Evolutionary conservation across 176 grass and related monocot species (phyloP).

Genomic region (Phragmites australis): DNA sequence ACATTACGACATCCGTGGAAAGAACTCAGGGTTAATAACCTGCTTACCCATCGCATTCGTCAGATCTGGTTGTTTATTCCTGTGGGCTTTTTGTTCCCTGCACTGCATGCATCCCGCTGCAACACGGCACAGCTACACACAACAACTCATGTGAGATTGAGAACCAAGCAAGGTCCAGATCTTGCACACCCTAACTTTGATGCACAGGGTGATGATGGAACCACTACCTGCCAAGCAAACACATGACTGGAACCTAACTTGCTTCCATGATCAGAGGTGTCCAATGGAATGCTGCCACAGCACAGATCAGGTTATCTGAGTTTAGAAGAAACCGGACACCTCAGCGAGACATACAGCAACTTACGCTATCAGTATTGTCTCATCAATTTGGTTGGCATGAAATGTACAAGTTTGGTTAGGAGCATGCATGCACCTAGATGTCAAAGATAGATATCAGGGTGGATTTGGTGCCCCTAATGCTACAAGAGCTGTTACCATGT

Average conservation of each 20-base stretch:
- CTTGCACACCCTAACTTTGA: too few relatives aligned
- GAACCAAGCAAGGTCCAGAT: background rate
- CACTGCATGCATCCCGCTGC: conserved; percentile 30
- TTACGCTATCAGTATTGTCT: conserved; percentile 20
- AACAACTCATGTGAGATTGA: conserved; percentile 20
- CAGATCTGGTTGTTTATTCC: conserved; percentile 21
- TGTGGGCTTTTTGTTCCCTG: conserved; percentile 47
- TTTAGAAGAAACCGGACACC: conserved; percentile 32
- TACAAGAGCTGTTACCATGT: conserved; percentile 24
- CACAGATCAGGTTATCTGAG: conserved; percentile 31
- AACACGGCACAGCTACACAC: conserved; percentile 34
- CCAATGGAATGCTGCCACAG: conserved; percentile 10
- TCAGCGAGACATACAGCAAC: background rate
- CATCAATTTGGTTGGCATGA: conserved; percentile 27
- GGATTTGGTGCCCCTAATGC: conserved; percentile 22
- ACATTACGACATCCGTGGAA: background rate
- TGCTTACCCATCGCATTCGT: conserved; percentile 33
- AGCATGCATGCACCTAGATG: conserved; percentile 3
- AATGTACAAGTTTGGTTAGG: background rate
- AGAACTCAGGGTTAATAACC: background rate
- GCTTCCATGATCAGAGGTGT: background rate
- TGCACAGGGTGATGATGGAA: background rate
- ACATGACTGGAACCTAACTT: conserved; percentile 43
- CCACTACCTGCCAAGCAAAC: conserved; percentile 6
- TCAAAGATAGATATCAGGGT: background rate